Evolutionary conservation across 305 asterid species (phyloP).

Genomic region (Euphrasia arctica): DNA sequence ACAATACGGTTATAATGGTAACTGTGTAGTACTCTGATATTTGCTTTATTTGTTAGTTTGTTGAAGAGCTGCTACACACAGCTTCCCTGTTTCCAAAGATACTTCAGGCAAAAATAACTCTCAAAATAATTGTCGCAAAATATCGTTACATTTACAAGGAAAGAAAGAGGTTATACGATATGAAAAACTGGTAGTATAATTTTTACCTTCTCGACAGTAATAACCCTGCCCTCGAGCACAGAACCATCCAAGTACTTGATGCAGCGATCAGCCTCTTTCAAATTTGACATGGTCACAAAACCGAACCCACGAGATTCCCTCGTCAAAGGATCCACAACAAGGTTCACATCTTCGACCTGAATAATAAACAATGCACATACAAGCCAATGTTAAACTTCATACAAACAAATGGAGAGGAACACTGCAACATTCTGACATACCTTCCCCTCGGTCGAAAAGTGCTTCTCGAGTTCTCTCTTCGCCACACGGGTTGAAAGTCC

Average conservation of each 20-base stretch:
- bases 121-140: constrained; percentile 22
- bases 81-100: constrained; percentile 80
- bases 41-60: constrained; percentile 85
- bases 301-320: constrained; percentile 92
- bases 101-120: constrained; percentile 50
- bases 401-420: background rate
- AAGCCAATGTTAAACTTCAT: background rate
- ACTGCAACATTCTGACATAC: constrained; percentile 26
- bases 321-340: constrained; percentile 79
- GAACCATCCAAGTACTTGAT: constrained; percentile 77
- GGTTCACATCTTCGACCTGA: constrained; percentile 77
- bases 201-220: constrained; percentile 89
- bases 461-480: constrained; percentile 66
- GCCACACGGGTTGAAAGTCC: constrained; percentile 75
- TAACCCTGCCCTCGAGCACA: constrained; percentile 81
- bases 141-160: background rate
- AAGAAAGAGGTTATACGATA: background rate
- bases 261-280: constrained; percentile 75
- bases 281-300: constrained; percentile 71
- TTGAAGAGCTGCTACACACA: constrained; percentile 97
- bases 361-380: background rate
- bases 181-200: background rate
- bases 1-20: constrained; percentile 16
- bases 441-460: constrained; percentile 77
- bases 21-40: constrained; percentile 43